Evolutionary conservation across 768 basidiomycete species (phyloP).

Genomic region (Boletus eberwhitei): DNA sequence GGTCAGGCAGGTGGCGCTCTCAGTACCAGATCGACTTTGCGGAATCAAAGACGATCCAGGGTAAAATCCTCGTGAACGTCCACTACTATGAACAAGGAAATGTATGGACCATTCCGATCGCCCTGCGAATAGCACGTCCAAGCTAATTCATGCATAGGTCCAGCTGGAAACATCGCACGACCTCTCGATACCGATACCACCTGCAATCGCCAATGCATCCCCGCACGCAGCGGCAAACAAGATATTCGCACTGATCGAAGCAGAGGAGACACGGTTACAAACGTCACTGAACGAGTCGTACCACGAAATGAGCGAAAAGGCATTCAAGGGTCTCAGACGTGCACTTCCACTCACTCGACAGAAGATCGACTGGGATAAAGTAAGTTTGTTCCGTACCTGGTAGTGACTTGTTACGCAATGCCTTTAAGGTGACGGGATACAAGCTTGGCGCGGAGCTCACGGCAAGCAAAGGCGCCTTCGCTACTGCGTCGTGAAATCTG

Average conservation of each 20-base stretch:
- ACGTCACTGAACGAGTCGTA: conserved; percentile 77
- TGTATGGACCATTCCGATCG: conserved; percentile 40
- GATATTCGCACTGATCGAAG: conserved; percentile 75
- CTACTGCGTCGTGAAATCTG: conserved; percentile 22
- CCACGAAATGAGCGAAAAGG: conserved; percentile 87
- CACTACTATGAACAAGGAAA: conserved; percentile 99
- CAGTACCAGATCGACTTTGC: conserved; percentile 72
- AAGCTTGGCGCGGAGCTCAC: conserved; percentile 76
- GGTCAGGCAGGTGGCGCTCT: conserved; percentile 96
- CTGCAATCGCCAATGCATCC: conserved; percentile 51
- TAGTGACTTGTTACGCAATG: neutral
- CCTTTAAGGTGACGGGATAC: conserved; percentile 50
- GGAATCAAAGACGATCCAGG: conserved; percentile 55
- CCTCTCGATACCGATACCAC: conserved; percentile 60
- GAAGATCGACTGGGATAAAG: conserved; percentile 96
- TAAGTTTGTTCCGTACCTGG: conserved; percentile 26
- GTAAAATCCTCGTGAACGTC: conserved; percentile 76
- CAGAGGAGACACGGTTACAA: conserved; percentile 81
- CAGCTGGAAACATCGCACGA: conserved; percentile 80
- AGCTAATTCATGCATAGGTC: conserved; percentile 49
- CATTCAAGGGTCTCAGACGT: conserved; percentile 86
- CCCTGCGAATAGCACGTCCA: neutral
- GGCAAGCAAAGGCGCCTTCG: conserved; percentile 58
- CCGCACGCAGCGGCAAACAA: conserved; percentile 58
- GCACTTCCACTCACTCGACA: conserved; percentile 90